Base-by-base conservation (phyloP, 768 basidiomycete species). In the Glaciozyma martinii region DNA sequence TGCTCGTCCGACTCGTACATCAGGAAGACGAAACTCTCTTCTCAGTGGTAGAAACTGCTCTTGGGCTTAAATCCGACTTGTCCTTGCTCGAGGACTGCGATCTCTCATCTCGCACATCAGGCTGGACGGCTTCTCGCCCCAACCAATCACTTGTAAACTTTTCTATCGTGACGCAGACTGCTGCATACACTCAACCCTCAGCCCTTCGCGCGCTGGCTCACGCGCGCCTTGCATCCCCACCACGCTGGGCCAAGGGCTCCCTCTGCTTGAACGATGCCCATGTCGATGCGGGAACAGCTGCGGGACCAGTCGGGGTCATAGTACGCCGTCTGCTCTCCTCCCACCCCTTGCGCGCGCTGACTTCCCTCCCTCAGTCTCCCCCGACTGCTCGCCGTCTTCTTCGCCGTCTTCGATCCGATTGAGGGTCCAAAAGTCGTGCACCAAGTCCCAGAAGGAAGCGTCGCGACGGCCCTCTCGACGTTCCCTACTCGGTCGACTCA, bases 381-480 rank as follows among this genome's bases (percentile, higher is more conserved):
- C 86, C 54, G 71, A 18, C 72, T 76, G 15, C 70, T 72, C 29
- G 91, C 90, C 16, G 87, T 94, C 19, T 97, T 98, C 79, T 97
- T 95, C 61, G 67, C 93, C 5, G 85, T 88, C 19, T 98, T 99
- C 75, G 90, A 98, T 77, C 81, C 86, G 44, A 79, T 78, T 8
- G 84, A 87, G 61, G 94, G 95, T 3, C 89, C 91, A 3, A 89
- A 89, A 73, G 87, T 98, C 54, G 85, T 90, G 7, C 88, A 87
- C 73, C 93, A 98, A 77, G 91, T 95, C 10, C 94, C 94, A 1
- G 94, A 95, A 75, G 89, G 86, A 52, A 84, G 91, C 58, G 89
- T 94, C 67, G 82, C 85, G 9, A 75, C 74, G 21, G 47, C 73
- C 58, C 33, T 70, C 52, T 52, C 76, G 65, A 58, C 71, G 30